These are phyloP conservation scores for Mycena amicta DNA, from an alignment of 768 basidiomycete species.

Conservation along the genomic window DNA sequence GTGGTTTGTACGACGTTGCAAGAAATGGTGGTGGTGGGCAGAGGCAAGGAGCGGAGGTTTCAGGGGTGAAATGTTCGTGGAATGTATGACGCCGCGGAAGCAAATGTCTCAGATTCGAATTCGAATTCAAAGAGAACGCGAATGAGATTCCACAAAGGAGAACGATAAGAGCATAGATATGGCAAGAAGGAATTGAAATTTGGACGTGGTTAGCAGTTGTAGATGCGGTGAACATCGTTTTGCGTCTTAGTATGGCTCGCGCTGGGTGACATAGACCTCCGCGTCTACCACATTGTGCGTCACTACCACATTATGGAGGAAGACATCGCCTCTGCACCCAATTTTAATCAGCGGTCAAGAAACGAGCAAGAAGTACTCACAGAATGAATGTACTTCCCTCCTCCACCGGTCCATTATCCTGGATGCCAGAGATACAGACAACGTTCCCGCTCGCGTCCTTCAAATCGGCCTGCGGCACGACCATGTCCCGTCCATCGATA, in stretches of 20 bases:
- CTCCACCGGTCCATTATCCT: slow-evolving; percentile 21
- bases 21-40: background rate
- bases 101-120: too few species aligned
- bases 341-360: background rate
- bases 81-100: background rate
- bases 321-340: slow-evolving; percentile 22
- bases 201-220: too few species aligned
- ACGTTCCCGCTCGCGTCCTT: slow-evolving; percentile 14
- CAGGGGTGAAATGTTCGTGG: background rate
- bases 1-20: background rate
- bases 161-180: background rate
- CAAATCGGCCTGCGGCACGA: slow-evolving; percentile 19
- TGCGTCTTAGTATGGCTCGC: slow-evolving; percentile 22
- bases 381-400: slow-evolving; percentile 22
- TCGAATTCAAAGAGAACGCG: too few species aligned
- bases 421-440: slow-evolving; percentile 20
- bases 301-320: slow-evolving; percentile 19
- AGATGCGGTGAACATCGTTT: too few species aligned
- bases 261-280: slow-evolving; percentile 21
- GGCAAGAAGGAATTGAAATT: background rate
- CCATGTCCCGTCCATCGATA: slow-evolving; percentile 19
- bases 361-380: slow-evolving; percentile 14
- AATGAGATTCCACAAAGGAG: background rate
- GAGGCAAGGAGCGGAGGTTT: background rate
- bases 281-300: slow-evolving; percentile 21